These are phyloP conservation scores for Durusdinium trenchii DNA, from an alignment of 73 alveolate genomes.

Conservation along the genomic window DNA sequence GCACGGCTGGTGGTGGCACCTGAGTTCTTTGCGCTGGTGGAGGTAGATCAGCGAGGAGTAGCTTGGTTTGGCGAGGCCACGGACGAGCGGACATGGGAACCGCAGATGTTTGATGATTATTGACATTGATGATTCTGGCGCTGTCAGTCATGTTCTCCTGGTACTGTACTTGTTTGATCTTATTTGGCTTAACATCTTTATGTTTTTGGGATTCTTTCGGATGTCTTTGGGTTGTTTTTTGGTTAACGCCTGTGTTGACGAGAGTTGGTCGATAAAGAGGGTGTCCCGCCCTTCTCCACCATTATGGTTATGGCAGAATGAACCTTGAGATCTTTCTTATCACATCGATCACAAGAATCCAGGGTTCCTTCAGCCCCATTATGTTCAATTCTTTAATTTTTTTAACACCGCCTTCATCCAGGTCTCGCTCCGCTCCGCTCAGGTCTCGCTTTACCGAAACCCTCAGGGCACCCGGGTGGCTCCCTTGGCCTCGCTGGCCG, in stretches of 20 bases:
- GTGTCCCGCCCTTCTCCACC: neutral
- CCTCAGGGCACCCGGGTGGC: neutral
- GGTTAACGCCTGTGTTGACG: neutral
- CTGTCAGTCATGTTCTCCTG: too few relatives aligned
- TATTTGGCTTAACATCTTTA: neutral
- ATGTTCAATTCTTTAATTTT: neutral
- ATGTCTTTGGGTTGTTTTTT: neutral
- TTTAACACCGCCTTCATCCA: neutral
- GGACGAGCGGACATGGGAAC: too few relatives aligned
- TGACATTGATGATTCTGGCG: too few relatives aligned
- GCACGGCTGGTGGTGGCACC: constrained; percentile 37
- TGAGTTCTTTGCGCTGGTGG: constrained; percentile 25
- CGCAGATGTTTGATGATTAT: too few relatives aligned
- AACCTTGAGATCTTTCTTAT: neutral
- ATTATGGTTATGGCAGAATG: neutral
- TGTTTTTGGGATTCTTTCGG: neutral
- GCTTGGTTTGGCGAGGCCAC: too few relatives aligned
- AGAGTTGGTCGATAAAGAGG: neutral
- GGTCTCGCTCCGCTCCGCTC: neutral
- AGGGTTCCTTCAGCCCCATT: too few relatives aligned
- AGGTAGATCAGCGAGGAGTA: constrained; percentile 7
- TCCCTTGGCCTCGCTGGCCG: constrained; percentile 3
- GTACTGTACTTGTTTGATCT: too few relatives aligned
- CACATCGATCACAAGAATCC: too few relatives aligned
- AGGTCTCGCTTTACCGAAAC: constrained; percentile 39